These are phyloP conservation scores for Pseudonitzschia multiseries DNA, from an alignment of 108 stramenopile species.

Conservation along the genomic window DNA sequence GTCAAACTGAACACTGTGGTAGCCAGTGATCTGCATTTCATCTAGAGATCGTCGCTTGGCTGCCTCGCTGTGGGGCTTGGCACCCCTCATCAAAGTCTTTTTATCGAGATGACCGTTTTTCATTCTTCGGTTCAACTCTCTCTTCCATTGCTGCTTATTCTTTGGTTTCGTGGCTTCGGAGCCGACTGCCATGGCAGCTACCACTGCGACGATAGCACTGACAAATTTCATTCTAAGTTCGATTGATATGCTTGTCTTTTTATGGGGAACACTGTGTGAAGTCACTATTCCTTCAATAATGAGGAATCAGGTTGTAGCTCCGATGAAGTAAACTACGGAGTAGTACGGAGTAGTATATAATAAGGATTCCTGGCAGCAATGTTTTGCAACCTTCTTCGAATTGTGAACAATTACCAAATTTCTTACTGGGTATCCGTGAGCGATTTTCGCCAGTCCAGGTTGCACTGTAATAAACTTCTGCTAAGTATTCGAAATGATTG, in stretches of 20 bases:
- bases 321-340: no score
- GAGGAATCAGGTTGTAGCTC: no score
- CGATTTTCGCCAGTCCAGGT: no score
- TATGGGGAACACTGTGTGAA: no score
- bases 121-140: conserved; percentile 15
- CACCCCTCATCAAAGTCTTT: conserved; percentile 23
- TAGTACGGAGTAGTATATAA: no score
- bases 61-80: conserved; percentile 35
- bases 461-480: no score
- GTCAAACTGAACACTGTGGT: conserved; percentile 37
- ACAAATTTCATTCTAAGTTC: conserved; percentile 8
- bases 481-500: no score
- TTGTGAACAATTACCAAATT: no score
- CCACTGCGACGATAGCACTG: conserved; percentile 9
- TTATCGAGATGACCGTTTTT: conserved; percentile 30
- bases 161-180: neutral
- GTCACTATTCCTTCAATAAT: no score
- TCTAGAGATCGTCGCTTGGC: conserved; percentile 29
- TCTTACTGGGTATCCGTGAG: no score
- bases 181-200: conserved; percentile 8
- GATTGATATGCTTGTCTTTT: neutral
- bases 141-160: conserved; percentile 1
- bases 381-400: no score
- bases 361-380: no score
- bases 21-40: conserved; percentile 25